Base-by-base conservation (phyloP, 192 early-diverging fungal species). In the Physocladia obscura region DNA sequence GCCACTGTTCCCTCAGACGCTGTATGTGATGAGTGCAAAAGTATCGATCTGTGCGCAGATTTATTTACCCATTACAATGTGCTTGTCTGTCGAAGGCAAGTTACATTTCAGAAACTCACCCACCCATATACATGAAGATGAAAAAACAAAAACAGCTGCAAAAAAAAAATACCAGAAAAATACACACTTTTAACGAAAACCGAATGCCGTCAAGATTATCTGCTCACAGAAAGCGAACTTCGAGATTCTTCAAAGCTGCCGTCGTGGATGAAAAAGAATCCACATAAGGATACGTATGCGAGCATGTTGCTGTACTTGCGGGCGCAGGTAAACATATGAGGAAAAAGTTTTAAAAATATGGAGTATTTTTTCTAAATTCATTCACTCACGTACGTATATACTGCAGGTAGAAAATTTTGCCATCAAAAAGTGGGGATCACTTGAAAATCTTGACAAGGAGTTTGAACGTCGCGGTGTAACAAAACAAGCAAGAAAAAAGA, bases 151-250 rank as follows among this genome's bases (percentile, higher is more conserved):
- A 40, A 62, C 15, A 54, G 37, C 31, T 99, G 97, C 70, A 89
- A 86, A 59, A 87, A 91, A 21, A 64, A 74, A 2, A 76, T 82
- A 13, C 86, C 92, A 0, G 96, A 99, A 35, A 92, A 92, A 62
- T 99, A 96, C 72, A 90, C 90, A 57, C 82, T 99, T 39, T 76
- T 98, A 40, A 99, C 95, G 34, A 99, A 99, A 75, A 98, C 97
- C 6, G 97, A 99, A 74, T 92, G 88, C 49, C 54, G 67, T 74
- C 19, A 74, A 80, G 97, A 99, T 69, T 99, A 99, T 74, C 76
- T 99, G 8, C 77, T 99, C 54, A 97, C 95, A 0, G 97, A 99
- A 69, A 87, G 92, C 82, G 95, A 98, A 80, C 78, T 98, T n/a
- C 79, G 87, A 4, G 95, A 96, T 74, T 72, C 74, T 3, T 84